These are phyloP conservation scores for Colletotrichum neosansevieriae DNA, from an alignment of 2,329 filamentous ascomycete species.

Conservation along the genomic window DNA sequence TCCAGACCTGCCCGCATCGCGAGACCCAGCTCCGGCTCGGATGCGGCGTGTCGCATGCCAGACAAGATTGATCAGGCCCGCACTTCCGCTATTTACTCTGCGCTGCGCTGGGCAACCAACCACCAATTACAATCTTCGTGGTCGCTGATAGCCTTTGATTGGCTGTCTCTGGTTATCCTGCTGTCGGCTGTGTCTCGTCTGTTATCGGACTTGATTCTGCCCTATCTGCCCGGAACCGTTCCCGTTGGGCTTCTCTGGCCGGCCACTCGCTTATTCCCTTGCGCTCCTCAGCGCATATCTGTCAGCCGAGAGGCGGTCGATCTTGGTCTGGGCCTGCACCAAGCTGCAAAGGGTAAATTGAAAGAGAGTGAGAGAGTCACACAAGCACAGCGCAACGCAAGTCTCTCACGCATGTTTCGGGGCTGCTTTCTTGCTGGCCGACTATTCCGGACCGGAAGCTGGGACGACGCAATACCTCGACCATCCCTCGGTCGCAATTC, in stretches of 20 bases:
- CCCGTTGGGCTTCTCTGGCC: constrained; percentile 13
- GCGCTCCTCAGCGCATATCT: neutral
- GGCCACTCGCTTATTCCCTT: neutral
- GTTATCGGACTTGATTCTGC: neutral
- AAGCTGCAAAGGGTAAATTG: constrained; percentile 26
- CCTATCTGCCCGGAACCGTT: constrained; percentile 5
- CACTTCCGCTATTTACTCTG: constrained; percentile 28
- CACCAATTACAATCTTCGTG: neutral
- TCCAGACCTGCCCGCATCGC: neutral
- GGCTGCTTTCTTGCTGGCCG: constrained; percentile 19
- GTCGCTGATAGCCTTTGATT: neutral
- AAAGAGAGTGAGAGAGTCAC: constrained; percentile 14
- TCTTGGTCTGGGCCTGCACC: constrained; percentile 19
- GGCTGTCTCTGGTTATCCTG: neutral
- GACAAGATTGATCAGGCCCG: constrained; percentile 18
- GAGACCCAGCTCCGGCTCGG: constrained; percentile 8
- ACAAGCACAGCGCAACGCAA: constrained; percentile 7
- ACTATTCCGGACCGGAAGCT: constrained; percentile 26
- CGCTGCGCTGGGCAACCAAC: constrained; percentile 14
- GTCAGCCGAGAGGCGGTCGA: neutral
- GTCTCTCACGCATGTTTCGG: constrained; percentile 21
- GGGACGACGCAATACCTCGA: constrained; percentile 33
- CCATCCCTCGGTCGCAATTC: constrained; percentile 9
- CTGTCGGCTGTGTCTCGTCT: constrained; percentile 1
- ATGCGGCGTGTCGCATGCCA: constrained; percentile 26